Evolutionary conservation across 768 basidiomycete species (phyloP), one percentile per base, ranked within the genome.

Genomic region (Serpula lacrymans): DNA sequence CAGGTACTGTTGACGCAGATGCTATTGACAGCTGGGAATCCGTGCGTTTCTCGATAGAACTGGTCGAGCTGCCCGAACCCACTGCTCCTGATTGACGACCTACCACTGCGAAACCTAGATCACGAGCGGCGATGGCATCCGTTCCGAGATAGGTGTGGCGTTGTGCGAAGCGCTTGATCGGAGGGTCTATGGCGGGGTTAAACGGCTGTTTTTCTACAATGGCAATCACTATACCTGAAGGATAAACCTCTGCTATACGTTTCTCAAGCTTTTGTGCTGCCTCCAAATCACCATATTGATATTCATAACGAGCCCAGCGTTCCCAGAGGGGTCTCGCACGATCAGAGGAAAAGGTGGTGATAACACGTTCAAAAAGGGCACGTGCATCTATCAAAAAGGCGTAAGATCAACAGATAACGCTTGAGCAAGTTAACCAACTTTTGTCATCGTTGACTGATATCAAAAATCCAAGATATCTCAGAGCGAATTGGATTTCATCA

Each of bases 381-480:
- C 95, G 81, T 1, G 95, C 96, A 67, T 99, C 96, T 99, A 45
- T 6, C 35, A 30, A 28, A 32, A 51, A 26, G 38, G 34, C 26
- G 46, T 45, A n/a, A 39, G 34, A 16, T 33, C 36, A 35, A 13
- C 25, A 6, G 35, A 32, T 44, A 45, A 14, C 3, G 9, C 16
- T 14, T 40, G n/a, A 36, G 35, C 21, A 28, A 36, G 29, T 22
- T 12, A 37, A 20, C 88, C 51, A 58, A 96, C 95, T 99, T 55
- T 84, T 90, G 50, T 92, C 86, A 60, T 98, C 95, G 53, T 97
- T 97, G 67, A 96, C 78, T 20, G 84, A 87, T 50, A 98, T 86
- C 52, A 98, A 68, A 74, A 95, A 99, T 6, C 84, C 82, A 20
- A 99, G 80, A 64, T 96, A 96, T 39, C 86, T 78, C 45, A 90